phyloP scores from a whole-genome alignment of 164 flowering plant species.

The Cinnamomum chago region DNA sequence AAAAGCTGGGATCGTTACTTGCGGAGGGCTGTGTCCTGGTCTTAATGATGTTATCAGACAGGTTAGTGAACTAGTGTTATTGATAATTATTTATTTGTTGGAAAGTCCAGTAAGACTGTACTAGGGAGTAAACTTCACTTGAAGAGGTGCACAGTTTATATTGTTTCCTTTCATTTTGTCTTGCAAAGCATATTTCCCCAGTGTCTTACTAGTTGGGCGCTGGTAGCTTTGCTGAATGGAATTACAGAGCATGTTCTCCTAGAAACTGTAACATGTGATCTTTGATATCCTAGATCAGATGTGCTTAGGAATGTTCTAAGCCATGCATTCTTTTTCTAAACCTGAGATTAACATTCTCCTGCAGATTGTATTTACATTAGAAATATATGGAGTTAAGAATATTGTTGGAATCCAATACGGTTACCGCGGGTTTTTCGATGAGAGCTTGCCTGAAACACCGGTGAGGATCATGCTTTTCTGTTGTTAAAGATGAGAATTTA shows the following conservation, averaged over 20 bases:
- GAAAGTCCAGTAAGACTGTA: neutral
- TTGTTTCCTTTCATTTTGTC: too few species aligned
- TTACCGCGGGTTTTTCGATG: conserved; percentile 78
- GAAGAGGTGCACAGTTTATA: too few species aligned
- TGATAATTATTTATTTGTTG: neutral
- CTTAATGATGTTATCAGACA: conserved; percentile 94
- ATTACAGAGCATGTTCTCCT: conserved; percentile 11
- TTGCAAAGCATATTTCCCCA: too few species aligned
- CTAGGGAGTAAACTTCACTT: too few species aligned
- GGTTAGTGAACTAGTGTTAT: conserved; percentile 25
- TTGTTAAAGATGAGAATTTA: neutral
- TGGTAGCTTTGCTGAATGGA: neutral
- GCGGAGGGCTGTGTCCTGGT: conserved; percentile 95
- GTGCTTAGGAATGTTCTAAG: neutral
- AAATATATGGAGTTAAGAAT: conserved; percentile 88
- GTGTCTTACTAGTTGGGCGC: neutral
- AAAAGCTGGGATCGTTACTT: conserved; percentile 88
- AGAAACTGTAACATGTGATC: conserved; percentile 52
- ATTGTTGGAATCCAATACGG: conserved; percentile 88
- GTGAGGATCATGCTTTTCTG: conserved; percentile 27
- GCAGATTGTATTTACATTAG: conserved; percentile 96
- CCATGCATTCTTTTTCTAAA: neutral
- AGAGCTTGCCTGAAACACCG: conserved; percentile 49
- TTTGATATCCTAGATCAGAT: too few species aligned
- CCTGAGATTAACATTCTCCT: conserved; percentile 8